These are phyloP conservation scores for Zizania latifolia DNA, from an alignment of 176 grass and related monocot genomes.

Conservation along the genomic window DNA sequence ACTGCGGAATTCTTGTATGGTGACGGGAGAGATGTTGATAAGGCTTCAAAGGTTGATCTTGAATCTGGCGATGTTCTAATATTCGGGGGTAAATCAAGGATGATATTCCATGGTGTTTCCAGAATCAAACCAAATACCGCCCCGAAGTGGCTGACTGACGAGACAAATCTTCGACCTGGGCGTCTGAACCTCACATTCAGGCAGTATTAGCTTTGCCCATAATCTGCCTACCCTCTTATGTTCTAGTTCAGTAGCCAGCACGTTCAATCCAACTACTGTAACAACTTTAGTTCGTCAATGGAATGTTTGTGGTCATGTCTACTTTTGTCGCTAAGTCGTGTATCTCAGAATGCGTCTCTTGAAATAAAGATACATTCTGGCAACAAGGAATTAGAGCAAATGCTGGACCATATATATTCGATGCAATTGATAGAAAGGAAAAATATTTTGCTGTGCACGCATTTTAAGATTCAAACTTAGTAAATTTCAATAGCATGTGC, in stretches of 20 bases:
- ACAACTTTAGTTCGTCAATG: not conserved
- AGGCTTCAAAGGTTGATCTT: slow-evolving; percentile 39
- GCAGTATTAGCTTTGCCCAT: slow-evolving; percentile 1
- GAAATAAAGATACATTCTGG: not conserved
- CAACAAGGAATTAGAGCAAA: not conserved
- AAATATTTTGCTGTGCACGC: too few species aligned
- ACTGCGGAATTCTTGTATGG: slow-evolving; percentile 56
- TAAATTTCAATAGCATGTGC: too few species aligned
- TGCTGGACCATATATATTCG: not conserved
- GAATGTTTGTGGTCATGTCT: not conserved
- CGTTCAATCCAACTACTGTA: not conserved
- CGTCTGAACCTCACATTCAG: slow-evolving; percentile 61
- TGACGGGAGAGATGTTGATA: slow-evolving; percentile 13
- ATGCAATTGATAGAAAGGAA: too few species aligned
- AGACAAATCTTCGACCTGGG: slow-evolving; percentile 46
- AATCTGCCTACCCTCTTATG: too few species aligned
- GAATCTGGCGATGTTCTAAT: slow-evolving; percentile 56
- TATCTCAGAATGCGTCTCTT: not conserved
- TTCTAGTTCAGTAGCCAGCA: not conserved
- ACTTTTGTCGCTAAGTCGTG: not conserved
- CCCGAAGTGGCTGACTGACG: slow-evolving; percentile 16
- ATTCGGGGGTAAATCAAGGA: slow-evolving; percentile 52
- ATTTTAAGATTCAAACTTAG: too few species aligned
- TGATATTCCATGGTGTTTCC: slow-evolving; percentile 45
- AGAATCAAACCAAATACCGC: slow-evolving; percentile 23